Conservation (phyloP, 257 asterid genomes). For the Buddleja alternifolia region DNA sequence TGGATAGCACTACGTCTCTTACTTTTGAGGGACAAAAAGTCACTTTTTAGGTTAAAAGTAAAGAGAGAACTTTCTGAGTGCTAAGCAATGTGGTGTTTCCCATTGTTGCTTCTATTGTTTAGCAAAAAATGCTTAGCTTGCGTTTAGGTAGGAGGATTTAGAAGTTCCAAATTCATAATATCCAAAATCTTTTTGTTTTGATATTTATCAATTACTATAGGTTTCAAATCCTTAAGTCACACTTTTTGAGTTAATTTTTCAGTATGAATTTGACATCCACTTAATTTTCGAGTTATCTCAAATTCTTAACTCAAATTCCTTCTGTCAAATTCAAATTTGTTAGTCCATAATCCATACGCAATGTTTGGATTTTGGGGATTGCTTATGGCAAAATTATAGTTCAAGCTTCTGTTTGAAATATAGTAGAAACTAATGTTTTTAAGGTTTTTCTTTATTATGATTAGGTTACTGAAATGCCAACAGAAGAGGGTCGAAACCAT, state of each 20-base stretch:
- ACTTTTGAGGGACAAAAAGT: slow-evolving; percentile 1
- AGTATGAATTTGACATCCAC: no score
- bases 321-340: no score
- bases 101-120: not conserved
- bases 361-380: not conserved
- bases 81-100: slow-evolving; percentile 10
- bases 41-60: slow-evolving; percentile 22
- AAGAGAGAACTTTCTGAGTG: slow-evolving; percentile 14
- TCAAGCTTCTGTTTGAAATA: not conserved
- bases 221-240: no score
- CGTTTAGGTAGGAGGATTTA: no score
- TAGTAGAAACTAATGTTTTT: not conserved
- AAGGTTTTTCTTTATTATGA: slow-evolving; percentile 9
- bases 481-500: slow-evolving; percentile 44
- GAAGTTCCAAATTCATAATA: no score
- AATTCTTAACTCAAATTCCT: no score
- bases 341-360: no score
- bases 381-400: not conserved
- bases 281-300: no score
- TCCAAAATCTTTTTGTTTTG: no score
- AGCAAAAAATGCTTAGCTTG: not conserved
- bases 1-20: not conserved
- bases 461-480: slow-evolving; percentile 60
- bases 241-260: no score
- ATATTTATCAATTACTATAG: no score